These are phyloP conservation scores for Citrus trifoliata DNA, from an alignment of 345 rosid genomes.

Conservation along the genomic window DNA sequence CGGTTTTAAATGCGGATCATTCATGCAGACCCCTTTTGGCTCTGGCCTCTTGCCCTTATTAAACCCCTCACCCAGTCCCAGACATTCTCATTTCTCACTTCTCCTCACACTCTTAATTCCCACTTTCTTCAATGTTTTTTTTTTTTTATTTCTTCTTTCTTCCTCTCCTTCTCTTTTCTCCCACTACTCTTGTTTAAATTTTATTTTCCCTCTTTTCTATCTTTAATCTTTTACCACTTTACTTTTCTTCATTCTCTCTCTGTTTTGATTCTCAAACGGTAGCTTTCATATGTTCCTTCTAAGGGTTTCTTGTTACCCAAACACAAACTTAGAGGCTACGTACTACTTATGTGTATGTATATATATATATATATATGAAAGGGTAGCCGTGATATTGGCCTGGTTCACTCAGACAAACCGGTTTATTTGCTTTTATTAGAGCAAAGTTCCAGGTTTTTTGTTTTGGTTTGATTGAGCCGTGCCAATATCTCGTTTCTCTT, in stretches of 20 bases:
- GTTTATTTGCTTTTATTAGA: not conserved
- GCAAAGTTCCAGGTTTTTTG: not conserved
- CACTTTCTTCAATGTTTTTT: constrained; percentile 15
- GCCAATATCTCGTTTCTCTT: constrained; percentile 89
- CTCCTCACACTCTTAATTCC: constrained; percentile 10
- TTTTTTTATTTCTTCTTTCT: not conserved
- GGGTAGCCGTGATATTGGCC: constrained; percentile 81
- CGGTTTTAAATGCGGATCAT: constrained; percentile 57
- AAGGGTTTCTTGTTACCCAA: not conserved
- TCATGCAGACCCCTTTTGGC: constrained; percentile 37
- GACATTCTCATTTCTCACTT: constrained; percentile 44
- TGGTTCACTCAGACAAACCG: constrained; percentile 76
- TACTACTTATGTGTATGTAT: not conserved
- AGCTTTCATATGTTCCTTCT: not conserved
- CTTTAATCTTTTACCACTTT: not conserved
- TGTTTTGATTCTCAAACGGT: not conserved
- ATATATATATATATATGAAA: constrained; percentile 1
- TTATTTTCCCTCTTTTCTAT: not conserved
- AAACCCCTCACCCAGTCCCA: constrained; percentile 31
- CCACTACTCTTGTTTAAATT: too few species aligned
- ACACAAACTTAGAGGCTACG: not conserved
- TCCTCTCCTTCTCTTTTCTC: not conserved
- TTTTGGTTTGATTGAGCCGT: constrained; percentile 84
- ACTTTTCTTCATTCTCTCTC: not conserved
- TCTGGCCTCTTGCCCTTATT: constrained; percentile 21